Evolutionary conservation across 2,329 filamentous ascomycete species (phyloP), one percentile per base, ranked within the genome.

Genomic region (Arthrobotrys sphaeroides): DNA sequence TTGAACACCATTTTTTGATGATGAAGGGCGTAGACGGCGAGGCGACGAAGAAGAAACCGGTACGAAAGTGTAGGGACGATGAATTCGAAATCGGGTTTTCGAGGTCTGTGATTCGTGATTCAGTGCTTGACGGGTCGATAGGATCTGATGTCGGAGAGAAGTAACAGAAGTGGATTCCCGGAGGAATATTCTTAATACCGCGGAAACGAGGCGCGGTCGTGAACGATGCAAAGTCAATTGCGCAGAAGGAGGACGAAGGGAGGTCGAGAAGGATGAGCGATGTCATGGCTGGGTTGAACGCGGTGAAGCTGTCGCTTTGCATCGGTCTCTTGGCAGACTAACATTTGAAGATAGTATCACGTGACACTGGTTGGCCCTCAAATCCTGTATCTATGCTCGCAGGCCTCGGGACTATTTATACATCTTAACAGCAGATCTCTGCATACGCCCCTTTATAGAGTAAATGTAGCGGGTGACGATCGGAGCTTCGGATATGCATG

Each of bases 151-250:
- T 77, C 31, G 78, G 67, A 20, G 79, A 80, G 42, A 78, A 77
- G 64, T 78, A 80, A 47, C 79, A 62, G 47, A 79, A 77, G 51
- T 80, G 79, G n/a, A 79, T 67, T 1, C 79, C 79, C 18, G 77
- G 66, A 2, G 78, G 79, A 10, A 80, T 78, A 31, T 77, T 61
- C 49, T 78, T 79, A 47, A 80, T 77, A 13, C 79, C 79, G 38
- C 78, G 77, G 69, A 79, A 79, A 38, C 72, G 77, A 13, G 73
- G 70, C 3, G 78, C 69, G 26, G 78, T 78, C 20, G 76, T 78
- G 55, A 79, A 79, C 6, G 77, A 79, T 31, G 78, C 73, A 40
- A 79, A 69, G 28, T 79, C 78, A 43, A 79, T 78, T 33, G 75
- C 77, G 42, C 78, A 70, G 62, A 79, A 78, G 31, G 78, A 78